Evolutionary conservation across 2,329 filamentous ascomycete genomes (phyloP).

Genomic region (Aureobasidium melanogenum): DNA sequence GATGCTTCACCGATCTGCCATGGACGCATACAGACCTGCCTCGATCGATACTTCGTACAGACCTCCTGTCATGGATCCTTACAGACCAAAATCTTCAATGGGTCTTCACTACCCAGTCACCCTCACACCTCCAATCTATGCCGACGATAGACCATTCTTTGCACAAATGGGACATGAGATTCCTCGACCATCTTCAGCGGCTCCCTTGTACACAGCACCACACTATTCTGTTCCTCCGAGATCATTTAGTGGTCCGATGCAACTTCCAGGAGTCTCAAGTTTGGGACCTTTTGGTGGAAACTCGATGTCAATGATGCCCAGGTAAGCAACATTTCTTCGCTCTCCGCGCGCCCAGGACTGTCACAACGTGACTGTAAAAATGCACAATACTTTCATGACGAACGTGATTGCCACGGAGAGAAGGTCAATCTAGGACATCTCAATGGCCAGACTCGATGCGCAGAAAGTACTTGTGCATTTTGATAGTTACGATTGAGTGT

Average conservation of each 20-base stretch:
- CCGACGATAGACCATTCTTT: constrained; percentile 39
- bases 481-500: background rate
- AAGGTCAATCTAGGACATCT: too few species aligned
- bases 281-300: constrained; percentile 39
- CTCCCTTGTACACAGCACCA: constrained; percentile 30
- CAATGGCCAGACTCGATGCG: background rate
- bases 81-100: constrained; percentile 41
- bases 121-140: constrained; percentile 37
- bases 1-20: constrained; percentile 35
- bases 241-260: constrained; percentile 30
- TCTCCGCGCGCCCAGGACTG: background rate
- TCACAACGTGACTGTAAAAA: background rate
- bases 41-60: constrained; percentile 23
- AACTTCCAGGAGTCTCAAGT: constrained; percentile 50
- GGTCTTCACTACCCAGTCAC: constrained; percentile 38
- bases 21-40: constrained; percentile 40
- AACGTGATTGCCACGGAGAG: background rate
- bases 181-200: constrained; percentile 45
- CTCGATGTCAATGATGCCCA: constrained; percentile 8
- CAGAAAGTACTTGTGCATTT: background rate
- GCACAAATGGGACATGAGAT: constrained; percentile 41
- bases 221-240: constrained; percentile 31
- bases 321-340: constrained; percentile 1
- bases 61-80: constrained; percentile 47
- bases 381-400: background rate